Base-by-base conservation (phyloP, 2,329 filamentous ascomycete genomes). In the Escovopsis weberi region DNA sequence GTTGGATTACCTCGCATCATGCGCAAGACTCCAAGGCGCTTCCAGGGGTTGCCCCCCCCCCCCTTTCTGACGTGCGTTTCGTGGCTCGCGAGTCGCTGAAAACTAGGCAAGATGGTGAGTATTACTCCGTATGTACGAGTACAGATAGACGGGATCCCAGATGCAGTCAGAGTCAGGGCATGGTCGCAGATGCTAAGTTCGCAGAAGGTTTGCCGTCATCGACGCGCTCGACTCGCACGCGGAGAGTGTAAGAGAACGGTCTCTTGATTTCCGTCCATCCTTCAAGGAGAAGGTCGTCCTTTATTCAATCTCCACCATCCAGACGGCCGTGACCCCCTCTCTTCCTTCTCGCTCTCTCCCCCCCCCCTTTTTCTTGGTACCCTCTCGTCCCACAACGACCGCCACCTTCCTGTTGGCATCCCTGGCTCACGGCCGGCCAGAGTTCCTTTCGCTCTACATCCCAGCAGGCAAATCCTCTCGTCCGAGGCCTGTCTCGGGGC, bases 241-340 rank as follows among this genome's bases (percentile, higher is more conserved):
- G 38, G 19, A 41, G 26, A 26, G 37, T 38, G 40, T 35, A 34
- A 26, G 26, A 40, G 38, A 43, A 35, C 15, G 35, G 19, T 26
- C 41, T 40, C 38, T 33, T 4, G n/a, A 12, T n/a, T 19, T 19
- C n/a, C 28, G 8, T 30, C 28, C 28, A 30, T 30, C 28, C 28
- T 12, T 43, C 40, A 33, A 40, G 35, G 41, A 43, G 44, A 45
- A 41, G 44, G 36, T 43, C 40, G 41, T 45, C 41, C 43, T 42
- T 45, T 45, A 45, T 45, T 30, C 44, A 45, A 41, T 45, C 41
- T 43, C 35, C 44, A 30, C 41, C 32, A 33, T 33, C 26, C n/a
- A n/a, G 26, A 38, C 41, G 32, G 18, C 10, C 28, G 9, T 10
- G 28, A 3, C 19, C 23, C 37, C 18, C 19, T 26, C 19, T 38